Conservation (phyloP, 1,139 yeast species). For the Geotrichum bryndzae region DNA sequence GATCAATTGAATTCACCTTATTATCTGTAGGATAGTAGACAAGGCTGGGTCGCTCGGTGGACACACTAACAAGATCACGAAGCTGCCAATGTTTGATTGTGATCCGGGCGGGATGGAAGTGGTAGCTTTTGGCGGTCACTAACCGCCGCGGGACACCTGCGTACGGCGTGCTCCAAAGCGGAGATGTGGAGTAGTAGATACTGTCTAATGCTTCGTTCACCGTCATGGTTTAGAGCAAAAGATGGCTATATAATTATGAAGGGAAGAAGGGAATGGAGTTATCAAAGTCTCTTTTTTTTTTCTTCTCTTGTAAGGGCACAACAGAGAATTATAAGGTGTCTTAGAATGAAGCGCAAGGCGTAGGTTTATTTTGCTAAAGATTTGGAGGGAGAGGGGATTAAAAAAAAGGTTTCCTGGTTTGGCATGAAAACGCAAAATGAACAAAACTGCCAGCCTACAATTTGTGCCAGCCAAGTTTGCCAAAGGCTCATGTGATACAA, state of each 20-base stretch:
- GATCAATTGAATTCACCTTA: conserved; percentile 42
- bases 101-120: conserved; percentile 25
- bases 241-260: not conserved
- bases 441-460: too few species aligned
- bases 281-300: not conserved
- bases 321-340: too few species aligned
- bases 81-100: conserved; percentile 71
- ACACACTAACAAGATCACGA: conserved; percentile 59
- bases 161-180: conserved; percentile 14
- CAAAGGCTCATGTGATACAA: too few species aligned
- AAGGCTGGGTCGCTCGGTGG: conserved; percentile 37
- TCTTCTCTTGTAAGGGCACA: too few species aligned
- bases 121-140: conserved; percentile 22
- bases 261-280: not conserved
- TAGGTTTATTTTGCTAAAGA: not conserved
- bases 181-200: not conserved
- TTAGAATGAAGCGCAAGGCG: not conserved
- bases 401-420: not conserved
- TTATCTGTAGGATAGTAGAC: conserved; percentile 48
- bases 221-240: not conserved
- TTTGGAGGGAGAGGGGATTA: not conserved
- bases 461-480: too few species aligned
- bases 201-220: not conserved
- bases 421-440: too few species aligned
- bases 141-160: conserved; percentile 18